Percentiles rank a stretch among this genome's conserved stretches.
phyloP scores from a whole-genome alignment of 352 stramenopile genomes.

The Elongisporangium undulatum region DNA sequence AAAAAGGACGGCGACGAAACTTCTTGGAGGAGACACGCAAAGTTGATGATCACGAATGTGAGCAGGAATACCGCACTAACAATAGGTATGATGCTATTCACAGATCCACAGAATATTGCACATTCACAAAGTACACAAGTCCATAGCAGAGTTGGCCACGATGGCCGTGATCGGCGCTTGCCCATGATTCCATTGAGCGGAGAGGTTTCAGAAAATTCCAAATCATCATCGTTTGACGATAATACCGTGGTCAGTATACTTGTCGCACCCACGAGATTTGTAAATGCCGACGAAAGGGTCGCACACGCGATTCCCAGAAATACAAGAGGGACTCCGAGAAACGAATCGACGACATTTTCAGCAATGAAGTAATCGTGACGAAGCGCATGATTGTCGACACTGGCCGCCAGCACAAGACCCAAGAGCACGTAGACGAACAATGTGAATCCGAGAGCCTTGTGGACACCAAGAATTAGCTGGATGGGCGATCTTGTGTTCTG shows the following conservation, averaged over 20 bases:
- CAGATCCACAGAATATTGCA: slow-evolving; percentile 29
- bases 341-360: slow-evolving; percentile 35
- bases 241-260: slow-evolving; percentile 11
- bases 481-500: slow-evolving; percentile 11
- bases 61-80: slow-evolving; percentile 41
- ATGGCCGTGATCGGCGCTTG: background rate
- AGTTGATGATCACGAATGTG: slow-evolving; percentile 44
- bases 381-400: slow-evolving; percentile 24
- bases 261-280: slow-evolving; percentile 33
- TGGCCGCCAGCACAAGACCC: slow-evolving; percentile 22
- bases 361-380: slow-evolving; percentile 29
- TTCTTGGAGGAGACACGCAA: slow-evolving; percentile 49
- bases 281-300: slow-evolving; percentile 41
- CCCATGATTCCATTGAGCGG: slow-evolving; percentile 1
- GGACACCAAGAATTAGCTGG: slow-evolving; percentile 35
- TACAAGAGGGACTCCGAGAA: slow-evolving; percentile 36
- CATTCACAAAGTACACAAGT: slow-evolving; percentile 30
- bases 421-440: slow-evolving; percentile 27
- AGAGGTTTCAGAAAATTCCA: background rate
- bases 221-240: background rate
- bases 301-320: slow-evolving; percentile 35
- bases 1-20: slow-evolving; percentile 32
- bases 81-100: slow-evolving; percentile 35
- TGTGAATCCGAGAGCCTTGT: slow-evolving; percentile 36
- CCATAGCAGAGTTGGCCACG: slow-evolving; percentile 1